These are phyloP conservation scores for Pyricularia grisea DNA, from an alignment of 2,329 filamentous ascomycete species.

Conservation along the genomic window DNA sequence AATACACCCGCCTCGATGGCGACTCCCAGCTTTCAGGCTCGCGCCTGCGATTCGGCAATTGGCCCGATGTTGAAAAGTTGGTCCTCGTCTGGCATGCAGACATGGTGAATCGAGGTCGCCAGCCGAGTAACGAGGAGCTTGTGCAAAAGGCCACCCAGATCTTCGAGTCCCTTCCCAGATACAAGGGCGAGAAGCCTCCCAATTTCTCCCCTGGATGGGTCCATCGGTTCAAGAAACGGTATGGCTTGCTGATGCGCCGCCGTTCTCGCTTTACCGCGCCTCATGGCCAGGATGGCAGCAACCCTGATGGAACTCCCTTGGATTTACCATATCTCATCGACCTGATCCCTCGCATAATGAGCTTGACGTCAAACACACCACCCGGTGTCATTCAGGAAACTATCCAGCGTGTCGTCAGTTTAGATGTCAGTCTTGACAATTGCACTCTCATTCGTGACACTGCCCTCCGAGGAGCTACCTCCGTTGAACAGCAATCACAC, in stretches of 20 bases:
- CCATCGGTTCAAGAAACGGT: slow-evolving; percentile 55
- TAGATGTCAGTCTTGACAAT: slow-evolving; percentile 41
- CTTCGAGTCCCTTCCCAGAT: slow-evolving; percentile 47
- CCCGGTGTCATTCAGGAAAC: slow-evolving; percentile 50
- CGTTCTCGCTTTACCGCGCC: slow-evolving; percentile 30
- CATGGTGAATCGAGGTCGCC: slow-evolving; percentile 40
- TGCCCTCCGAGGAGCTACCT: slow-evolving; percentile 31
- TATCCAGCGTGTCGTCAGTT: slow-evolving; percentile 43
- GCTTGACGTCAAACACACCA: slow-evolving; percentile 46
- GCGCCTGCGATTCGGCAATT: slow-evolving; percentile 52
- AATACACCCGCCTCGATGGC: slow-evolving; percentile 52
- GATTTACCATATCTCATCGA: slow-evolving; percentile 53
- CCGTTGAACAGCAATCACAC: slow-evolving; percentile 7
- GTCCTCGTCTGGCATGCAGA: slow-evolving; percentile 47
- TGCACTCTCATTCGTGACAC: slow-evolving; percentile 51
- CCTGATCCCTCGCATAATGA: slow-evolving; percentile 50
- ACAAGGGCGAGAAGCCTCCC: slow-evolving; percentile 49
- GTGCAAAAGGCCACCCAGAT: slow-evolving; percentile 53
- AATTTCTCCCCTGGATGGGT: slow-evolving; percentile 58
- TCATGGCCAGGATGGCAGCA: slow-evolving; percentile 36
- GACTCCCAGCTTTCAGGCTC: slow-evolving; percentile 54
- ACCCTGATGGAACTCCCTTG: slow-evolving; percentile 31
- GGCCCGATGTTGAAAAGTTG: slow-evolving; percentile 53
- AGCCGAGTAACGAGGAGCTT: slow-evolving; percentile 53
- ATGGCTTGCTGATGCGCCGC: slow-evolving; percentile 46